Evolutionary conservation across 768 basidiomycete genomes (phyloP), one percentile per base, ranked within the genome.

Genomic region (Kwoniella newhampshirensis): DNA sequence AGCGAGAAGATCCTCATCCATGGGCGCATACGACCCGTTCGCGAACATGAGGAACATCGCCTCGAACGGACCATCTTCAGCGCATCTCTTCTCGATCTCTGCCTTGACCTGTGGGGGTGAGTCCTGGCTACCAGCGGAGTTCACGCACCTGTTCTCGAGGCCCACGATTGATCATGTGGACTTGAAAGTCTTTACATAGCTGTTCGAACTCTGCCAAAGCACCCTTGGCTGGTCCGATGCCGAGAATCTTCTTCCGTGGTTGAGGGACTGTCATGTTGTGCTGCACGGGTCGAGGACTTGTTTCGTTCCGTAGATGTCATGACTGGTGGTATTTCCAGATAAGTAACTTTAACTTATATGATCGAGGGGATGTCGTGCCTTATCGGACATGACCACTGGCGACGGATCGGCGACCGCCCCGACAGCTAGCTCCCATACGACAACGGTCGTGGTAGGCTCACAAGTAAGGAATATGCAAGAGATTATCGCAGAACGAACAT

Each of bases 31-130:
- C 13, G 44, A 35, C 6, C 26, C 39, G 32, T 60, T 63, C 21
- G 54, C 54, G 30, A 67, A 67, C 8, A 67, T 53, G 25, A 66
- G 52, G 52, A 59, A 62, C 15, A 43, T 56, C 3, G 59, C 62
- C 27, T 59, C 54, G 42, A 63, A 67, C 2, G 59, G 59, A 5
- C 62, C 65, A 18, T 42, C 18, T 20, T 49, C 41, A 6, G 39
- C 36, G 42, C 62, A 67, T 12, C 54, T 15, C 23, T 42, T 41
- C 32, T 44, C 27, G 40, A 67, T 54, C 26, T 59, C 55, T 3
- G 17, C 15, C 35, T 46, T 51, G 32, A 63, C 61, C 57, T 63
- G 37, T 4, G 8, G 23, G 20, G 18, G 21, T 17, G 28, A 27
- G 13, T 2, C 4, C 11, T 48, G 0, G 12, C 17, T 32, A 15